These are phyloP conservation scores for Daldinia sp. DNA, from an alignment of 2,329 filamentous ascomycete genomes.

Conservation along the genomic window DNA sequence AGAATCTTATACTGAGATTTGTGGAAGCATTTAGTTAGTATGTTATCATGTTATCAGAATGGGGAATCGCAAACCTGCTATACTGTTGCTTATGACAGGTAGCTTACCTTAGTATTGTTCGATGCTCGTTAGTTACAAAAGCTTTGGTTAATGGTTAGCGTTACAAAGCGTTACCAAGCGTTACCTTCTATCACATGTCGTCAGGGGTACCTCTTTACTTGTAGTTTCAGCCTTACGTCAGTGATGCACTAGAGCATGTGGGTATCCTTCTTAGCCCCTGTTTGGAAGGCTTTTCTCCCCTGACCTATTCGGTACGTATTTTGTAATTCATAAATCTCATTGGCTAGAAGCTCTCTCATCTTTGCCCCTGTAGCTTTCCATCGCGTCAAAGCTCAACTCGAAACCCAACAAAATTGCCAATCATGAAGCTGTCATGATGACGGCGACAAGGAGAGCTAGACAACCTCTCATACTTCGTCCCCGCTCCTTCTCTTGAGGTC, in stretches of 20 bases:
- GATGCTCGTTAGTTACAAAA: not conserved
- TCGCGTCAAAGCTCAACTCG: slow-evolving; percentile 31
- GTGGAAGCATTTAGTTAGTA: no score
- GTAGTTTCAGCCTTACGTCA: slow-evolving; percentile 40
- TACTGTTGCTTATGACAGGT: not conserved
- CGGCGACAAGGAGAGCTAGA: slow-evolving; percentile 16
- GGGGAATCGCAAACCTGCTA: not conserved
- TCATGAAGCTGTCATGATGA: slow-evolving; percentile 38
- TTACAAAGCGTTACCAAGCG: slow-evolving; percentile 1
- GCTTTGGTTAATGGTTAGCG: slow-evolving; percentile 8
- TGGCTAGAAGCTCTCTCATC: slow-evolving; percentile 14
- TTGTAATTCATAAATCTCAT: slow-evolving; percentile 8
- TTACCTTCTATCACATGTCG: slow-evolving; percentile 16
- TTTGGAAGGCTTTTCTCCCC: not conserved
- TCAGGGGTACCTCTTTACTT: slow-evolving; percentile 1
- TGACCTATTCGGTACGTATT: slow-evolving; percentile 7
- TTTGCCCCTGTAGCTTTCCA: not conserved
- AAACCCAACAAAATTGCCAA: slow-evolving; percentile 33
- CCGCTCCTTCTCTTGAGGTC: slow-evolving; percentile 1
- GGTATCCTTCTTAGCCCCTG: not conserved
- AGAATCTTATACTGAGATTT: no score
- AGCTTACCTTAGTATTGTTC: not conserved
- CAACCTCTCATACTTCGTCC: not conserved
- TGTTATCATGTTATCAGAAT: no score
- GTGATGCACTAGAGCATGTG: slow-evolving; percentile 20